Evolutionary conservation across 306 rosid genomes (phyloP), one percentile per base, ranked within the genome.

Genomic region (Abrus precatorius): DNA sequence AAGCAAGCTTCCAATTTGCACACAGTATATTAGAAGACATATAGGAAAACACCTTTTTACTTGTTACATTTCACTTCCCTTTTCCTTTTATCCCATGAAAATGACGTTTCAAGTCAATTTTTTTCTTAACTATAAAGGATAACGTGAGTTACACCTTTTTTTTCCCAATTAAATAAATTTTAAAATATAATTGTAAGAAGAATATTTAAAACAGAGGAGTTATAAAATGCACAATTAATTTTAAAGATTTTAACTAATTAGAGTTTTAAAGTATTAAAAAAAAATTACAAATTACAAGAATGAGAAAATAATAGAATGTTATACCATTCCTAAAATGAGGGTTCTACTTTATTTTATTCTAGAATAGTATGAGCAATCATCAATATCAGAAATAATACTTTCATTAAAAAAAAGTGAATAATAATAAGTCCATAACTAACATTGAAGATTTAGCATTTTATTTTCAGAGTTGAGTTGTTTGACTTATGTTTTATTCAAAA

Each of bases 1-100:
- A 3, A 49, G 1, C 45, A 70, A 49, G 30, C 61, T 49, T 12
- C 47, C 33, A 70, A 27, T 67, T 69, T 69, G 74, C 74, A 29
- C 2, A 29, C 74, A 43, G n/a, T 6, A 14, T 40, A 40, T 41
- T 44, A 40, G 13, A 65, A 40, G 33, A 29, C 55, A 3, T 2
- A 3, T 47, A 3, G 6, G n/a, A 47, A 47, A 47, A 11, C 3
- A 13, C 45, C 30, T 49, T 69, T 36, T 49, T 2, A 48, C 14
- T 71, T 36, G 34, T 49, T 34, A 14, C 10, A 11, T 11, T 5
- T 36, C 40, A 36, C 40, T 36, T 36, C 40, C 40, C 40, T 36
- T 36, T 36, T 36, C 40, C 4, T 7, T 44, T 50, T 33, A 72
- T 36, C 36, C 1, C 34, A 9, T 72, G 11, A 52, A 72, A 71